A percentile compares a stretch with the other conserved stretches of the same genome.
These are phyloP conservation scores for Clarireedia monteithiana DNA, from an alignment of 2,329 filamentous ascomycete genomes.

Conservation along the genomic window DNA sequence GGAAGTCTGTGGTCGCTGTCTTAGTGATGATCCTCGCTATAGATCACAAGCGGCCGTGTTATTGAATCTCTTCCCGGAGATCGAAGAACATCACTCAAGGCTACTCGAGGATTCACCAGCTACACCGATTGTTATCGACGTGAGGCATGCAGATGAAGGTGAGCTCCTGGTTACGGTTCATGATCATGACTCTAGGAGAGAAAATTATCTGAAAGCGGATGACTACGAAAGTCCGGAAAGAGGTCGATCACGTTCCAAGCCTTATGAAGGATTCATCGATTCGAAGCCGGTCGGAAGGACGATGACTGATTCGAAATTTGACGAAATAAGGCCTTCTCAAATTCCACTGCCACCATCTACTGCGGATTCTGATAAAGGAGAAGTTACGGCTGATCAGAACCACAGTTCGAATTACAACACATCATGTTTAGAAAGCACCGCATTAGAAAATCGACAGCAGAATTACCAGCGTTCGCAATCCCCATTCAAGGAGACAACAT, in stretches of 20 bases:
- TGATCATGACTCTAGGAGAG: not conserved
- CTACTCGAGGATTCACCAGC: slow-evolving; percentile 7
- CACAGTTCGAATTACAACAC: not conserved
- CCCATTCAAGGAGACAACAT: not conserved
- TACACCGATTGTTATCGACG: slow-evolving; percentile 26
- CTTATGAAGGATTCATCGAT: slow-evolving; percentile 6
- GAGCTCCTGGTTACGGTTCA: slow-evolving; percentile 5
- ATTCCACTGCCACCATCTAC: slow-evolving; percentile 11
- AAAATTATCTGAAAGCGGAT: not conserved
- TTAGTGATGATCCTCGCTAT: slow-evolving; percentile 64
- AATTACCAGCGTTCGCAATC: not conserved
- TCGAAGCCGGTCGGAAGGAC: not conserved
- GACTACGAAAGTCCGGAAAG: slow-evolving; percentile 21
- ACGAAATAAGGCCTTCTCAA: not conserved
- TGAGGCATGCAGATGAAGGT: slow-evolving; percentile 14
- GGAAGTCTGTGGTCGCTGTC: slow-evolving; percentile 60
- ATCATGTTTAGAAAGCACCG: slow-evolving; percentile 2
- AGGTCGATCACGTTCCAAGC: slow-evolving; percentile 26
- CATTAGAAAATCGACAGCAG: slow-evolving; percentile 6
- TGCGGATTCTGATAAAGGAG: slow-evolving; percentile 11
- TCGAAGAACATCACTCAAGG: slow-evolving; percentile 15
- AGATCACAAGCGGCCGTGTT: slow-evolving; percentile 68
- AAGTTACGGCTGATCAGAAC: slow-evolving; percentile 8
- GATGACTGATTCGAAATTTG: not conserved
- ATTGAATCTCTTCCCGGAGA: slow-evolving; percentile 58